Evolutionary conservation across 352 stramenopile species (phyloP).

Genomic region (Pythium insidiosum): DNA sequence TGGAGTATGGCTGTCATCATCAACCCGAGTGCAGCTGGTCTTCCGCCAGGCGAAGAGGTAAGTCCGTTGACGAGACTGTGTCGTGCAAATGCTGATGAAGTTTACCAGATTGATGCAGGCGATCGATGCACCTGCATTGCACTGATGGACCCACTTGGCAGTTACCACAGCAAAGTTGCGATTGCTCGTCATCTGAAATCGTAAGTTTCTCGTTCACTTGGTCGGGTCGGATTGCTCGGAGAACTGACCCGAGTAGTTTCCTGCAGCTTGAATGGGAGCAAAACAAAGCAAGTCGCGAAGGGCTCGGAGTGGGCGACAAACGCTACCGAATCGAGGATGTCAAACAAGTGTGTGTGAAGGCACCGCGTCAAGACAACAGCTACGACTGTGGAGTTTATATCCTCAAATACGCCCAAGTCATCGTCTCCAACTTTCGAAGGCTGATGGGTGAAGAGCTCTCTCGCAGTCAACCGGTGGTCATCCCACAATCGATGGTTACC

Average conservation of each 20-base stretch:
- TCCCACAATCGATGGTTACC: constrained; percentile 10
- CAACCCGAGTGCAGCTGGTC: constrained; percentile 39
- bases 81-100: too few relatives aligned
- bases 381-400: constrained; percentile 16
- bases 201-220: constrained; percentile 16
- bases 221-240: background rate
- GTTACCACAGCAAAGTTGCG: constrained; percentile 48
- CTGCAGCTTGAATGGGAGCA: constrained; percentile 27
- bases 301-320: constrained; percentile 57
- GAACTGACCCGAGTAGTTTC: constrained; percentile 1
- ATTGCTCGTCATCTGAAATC: constrained; percentile 51
- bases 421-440: constrained; percentile 10
- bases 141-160: constrained; percentile 60
- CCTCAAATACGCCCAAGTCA: constrained; percentile 18
- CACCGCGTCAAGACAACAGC: constrained; percentile 9
- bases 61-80: too few relatives aligned
- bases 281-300: too few relatives aligned
- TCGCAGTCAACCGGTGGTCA: too few relatives aligned
- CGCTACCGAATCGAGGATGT: constrained; percentile 26
- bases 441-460: background rate
- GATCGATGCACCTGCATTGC: constrained; percentile 42
- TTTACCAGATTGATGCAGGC: too few relatives aligned
- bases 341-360: constrained; percentile 1
- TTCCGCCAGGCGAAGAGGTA: constrained; percentile 25
- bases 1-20: constrained; percentile 80